Evolutionary conservation across 306 rosid species (phyloP).

Genomic region (Begonia fuchsioides): DNA sequence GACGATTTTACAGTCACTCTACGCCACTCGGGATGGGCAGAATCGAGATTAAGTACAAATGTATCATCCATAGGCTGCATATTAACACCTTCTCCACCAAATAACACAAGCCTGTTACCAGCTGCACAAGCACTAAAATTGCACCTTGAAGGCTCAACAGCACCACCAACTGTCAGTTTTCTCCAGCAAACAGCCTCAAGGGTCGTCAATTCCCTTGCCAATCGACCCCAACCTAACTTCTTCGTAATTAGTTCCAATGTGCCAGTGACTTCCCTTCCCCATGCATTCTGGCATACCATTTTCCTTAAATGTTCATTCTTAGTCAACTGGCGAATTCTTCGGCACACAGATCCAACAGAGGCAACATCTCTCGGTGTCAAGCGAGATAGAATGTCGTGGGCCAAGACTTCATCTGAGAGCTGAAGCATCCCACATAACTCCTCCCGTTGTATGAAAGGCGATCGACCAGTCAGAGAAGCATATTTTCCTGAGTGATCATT

Average conservation of each 20-base stretch:
- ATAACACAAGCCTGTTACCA: slow-evolving; percentile 81
- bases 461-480: slow-evolving; percentile 24
- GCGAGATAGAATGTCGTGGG: slow-evolving; percentile 83
- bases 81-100: slow-evolving; percentile 96
- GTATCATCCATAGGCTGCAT: slow-evolving; percentile 99
- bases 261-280: slow-evolving; percentile 96
- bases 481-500: slow-evolving; percentile 25
- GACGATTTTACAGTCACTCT: slow-evolving; percentile 75
- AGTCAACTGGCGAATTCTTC: slow-evolving; percentile 75
- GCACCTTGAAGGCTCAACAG: slow-evolving; percentile 93
- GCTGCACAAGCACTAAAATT: slow-evolving; percentile 97
- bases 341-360: slow-evolving; percentile 94
- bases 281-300: slow-evolving; percentile 97
- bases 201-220: slow-evolving; percentile 77
- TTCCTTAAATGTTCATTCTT: slow-evolving; percentile 87
- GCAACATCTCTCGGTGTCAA: slow-evolving; percentile 97
- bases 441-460: slow-evolving; percentile 31
- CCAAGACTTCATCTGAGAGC: slow-evolving; percentile 95
- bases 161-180: slow-evolving; percentile 77
- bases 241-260: slow-evolving; percentile 79
- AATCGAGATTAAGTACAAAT: slow-evolving; percentile 84
- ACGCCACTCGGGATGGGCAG: slow-evolving; percentile 75
- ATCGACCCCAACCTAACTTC: slow-evolving; percentile 95
- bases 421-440: slow-evolving; percentile 81
- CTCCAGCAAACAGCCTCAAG: slow-evolving; percentile 97